These are phyloP conservation scores for Nakaseomyces nivariensis DNA, from an alignment of 1,139 yeast genomes.

Conservation along the genomic window DNA sequence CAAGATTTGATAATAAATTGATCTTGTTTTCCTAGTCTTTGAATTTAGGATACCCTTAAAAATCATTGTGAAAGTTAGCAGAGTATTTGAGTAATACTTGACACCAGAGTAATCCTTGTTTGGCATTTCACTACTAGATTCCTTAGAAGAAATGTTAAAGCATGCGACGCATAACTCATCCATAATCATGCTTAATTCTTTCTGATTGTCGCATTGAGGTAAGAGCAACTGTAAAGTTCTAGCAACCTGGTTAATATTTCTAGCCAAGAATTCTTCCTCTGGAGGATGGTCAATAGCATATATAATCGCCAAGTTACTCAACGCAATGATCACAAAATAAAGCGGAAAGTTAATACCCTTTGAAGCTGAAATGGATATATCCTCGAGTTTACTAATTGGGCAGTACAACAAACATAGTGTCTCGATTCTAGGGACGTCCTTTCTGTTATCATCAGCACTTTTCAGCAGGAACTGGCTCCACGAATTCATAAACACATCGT, in stretches of 20 bases:
- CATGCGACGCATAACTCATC: conserved; percentile 6
- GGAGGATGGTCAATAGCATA: conserved; percentile 3
- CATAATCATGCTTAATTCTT: conserved; percentile 5
- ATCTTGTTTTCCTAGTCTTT: conserved; percentile 3
- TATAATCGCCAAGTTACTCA: background rate
- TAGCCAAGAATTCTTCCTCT: background rate
- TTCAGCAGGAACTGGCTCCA: conserved; percentile 13
- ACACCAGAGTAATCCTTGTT: conserved; percentile 11
- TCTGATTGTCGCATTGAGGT: conserved; percentile 2
- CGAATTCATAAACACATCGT: conserved; percentile 14
- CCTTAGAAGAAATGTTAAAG: conserved; percentile 12
- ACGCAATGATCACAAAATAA: background rate
- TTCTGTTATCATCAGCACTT: background rate
- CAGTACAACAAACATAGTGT: background rate
- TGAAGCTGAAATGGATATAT: background rate
- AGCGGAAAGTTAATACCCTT: background rate
- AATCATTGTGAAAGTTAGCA: conserved; percentile 16
- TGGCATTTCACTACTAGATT: conserved; percentile 8
- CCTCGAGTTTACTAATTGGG: background rate
- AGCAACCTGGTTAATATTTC: conserved; percentile 2
- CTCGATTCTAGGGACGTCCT: conserved; percentile 1
- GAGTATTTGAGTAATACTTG: conserved; percentile 13
- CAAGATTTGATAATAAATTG: conserved; percentile 12
- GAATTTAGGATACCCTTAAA: conserved; percentile 15
- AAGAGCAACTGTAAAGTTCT: conserved; percentile 3